phyloP scores from a whole-genome alignment of 2,329 filamentous ascomycete species.

The Calonectria fujianensis region DNA sequence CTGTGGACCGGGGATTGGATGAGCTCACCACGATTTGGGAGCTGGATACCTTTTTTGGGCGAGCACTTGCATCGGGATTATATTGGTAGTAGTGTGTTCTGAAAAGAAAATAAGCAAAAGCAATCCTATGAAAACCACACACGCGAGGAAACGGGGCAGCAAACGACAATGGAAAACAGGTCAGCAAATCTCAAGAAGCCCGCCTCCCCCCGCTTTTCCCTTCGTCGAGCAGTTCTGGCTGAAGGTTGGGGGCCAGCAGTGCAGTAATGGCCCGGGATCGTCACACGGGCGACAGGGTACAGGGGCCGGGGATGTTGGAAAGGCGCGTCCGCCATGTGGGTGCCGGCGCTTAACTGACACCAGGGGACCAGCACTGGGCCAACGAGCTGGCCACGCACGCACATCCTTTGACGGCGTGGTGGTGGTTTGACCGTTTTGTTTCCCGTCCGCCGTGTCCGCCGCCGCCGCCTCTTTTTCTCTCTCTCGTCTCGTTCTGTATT shows the following conservation, averaged over 20 bases:
- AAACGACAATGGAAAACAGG: background rate
- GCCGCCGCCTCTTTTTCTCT: background rate
- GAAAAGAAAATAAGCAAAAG: background rate
- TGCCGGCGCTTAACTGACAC: conserved; percentile 46
- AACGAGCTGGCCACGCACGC: conserved; percentile 28
- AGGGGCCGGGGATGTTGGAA: conserved; percentile 26
- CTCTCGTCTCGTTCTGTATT: background rate
- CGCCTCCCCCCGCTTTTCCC: conserved; percentile 10
- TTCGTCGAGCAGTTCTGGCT: background rate
- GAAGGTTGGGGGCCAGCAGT: conserved; percentile 22
- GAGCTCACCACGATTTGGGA: background rate
- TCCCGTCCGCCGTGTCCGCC: conserved; percentile 19
- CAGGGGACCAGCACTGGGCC: conserved; percentile 5
- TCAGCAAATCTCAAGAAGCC: conserved; percentile 3
- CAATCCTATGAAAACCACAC: background rate
- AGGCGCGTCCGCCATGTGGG: conserved; percentile 42
- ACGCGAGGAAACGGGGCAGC: background rate
- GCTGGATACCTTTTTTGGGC: background rate
- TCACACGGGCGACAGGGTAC: conserved; percentile 33
- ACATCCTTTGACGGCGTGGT: conserved; percentile 17
- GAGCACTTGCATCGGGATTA: conserved; percentile 9
- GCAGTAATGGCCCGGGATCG: conserved; percentile 29
- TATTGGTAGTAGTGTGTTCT: background rate
- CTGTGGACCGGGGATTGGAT: background rate
- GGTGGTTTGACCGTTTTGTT: conserved; percentile 33